phyloP scores from a whole-genome alignment of 2,329 filamentous ascomycete species.

The Trichoderma sp. region DNA sequence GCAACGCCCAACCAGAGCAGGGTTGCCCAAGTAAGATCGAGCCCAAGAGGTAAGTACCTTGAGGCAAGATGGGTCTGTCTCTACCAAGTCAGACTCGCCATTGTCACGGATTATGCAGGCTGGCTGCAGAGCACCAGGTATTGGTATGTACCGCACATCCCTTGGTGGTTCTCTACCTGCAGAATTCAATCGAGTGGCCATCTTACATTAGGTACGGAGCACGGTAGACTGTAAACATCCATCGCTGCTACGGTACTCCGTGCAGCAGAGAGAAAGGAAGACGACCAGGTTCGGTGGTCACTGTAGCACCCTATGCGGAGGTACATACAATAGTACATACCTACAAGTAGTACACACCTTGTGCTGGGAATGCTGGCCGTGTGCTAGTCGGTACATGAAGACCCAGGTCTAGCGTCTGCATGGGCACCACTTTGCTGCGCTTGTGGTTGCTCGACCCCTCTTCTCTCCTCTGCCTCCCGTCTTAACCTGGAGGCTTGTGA shows the following conservation, averaged over 20 bases:
- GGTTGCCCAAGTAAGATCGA: neutral
- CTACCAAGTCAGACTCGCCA: neutral
- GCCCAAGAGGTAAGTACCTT: neutral
- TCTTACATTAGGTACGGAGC: neutral
- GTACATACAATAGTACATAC: no score
- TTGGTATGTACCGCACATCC: no score
- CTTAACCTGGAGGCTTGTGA: neutral
- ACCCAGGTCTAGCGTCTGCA: neutral
- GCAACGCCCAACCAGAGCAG: neutral
- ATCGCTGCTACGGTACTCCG: no score
- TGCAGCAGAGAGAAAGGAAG: neutral
- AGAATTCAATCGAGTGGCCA: neutral
- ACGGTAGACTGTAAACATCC: neutral
- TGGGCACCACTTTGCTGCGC: neutral
- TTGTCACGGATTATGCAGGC: neutral
- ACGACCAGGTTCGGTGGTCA: neutral
- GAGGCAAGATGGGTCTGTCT: neutral
- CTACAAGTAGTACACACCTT: no score
- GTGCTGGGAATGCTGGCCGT: neutral
- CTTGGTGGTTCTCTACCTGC: neutral
- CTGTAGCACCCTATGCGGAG: neutral
- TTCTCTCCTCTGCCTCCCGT: neutral
- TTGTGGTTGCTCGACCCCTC: neutral
- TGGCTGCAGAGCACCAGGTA: neutral
- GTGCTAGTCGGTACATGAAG: neutral